Evolutionary conservation across 441 rosid genomes (phyloP).

Genomic region (Gossypium gossypioides): DNA sequence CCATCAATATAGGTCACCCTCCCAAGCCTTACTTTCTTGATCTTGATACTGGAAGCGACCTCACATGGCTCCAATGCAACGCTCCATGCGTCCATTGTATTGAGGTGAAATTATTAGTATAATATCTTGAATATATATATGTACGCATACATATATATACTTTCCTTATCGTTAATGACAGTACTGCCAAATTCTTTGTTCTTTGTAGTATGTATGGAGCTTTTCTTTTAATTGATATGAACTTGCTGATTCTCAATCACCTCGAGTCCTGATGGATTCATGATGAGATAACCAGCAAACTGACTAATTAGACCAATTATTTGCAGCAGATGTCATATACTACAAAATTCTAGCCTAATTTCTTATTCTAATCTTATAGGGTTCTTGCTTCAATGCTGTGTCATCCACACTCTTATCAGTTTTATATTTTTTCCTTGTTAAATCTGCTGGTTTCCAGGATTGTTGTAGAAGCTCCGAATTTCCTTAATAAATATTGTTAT

Average conservation of each 20-base stretch:
- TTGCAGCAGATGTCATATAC: neutral
- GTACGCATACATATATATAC: neutral
- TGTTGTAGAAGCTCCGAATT: neutral
- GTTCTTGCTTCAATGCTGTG: neutral
- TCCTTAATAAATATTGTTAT: neutral
- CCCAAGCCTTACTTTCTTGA: conserved; percentile 79
- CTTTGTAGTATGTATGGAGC: neutral
- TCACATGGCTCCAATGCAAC: conserved; percentile 91
- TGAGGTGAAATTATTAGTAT: conserved; percentile 32
- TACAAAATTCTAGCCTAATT: neutral
- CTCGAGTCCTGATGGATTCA: neutral
- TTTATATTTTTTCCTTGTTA: neutral
- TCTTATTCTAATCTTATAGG: neutral
- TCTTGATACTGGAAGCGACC: conserved; percentile 87
- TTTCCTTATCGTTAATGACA: neutral
- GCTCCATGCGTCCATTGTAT: conserved; percentile 54
- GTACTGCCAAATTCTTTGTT: neutral
- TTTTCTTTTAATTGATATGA: neutral
- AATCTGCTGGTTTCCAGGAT: neutral
- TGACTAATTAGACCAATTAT: neutral
- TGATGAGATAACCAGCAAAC: neutral
- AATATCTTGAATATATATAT: neutral
- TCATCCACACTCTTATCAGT: neutral
- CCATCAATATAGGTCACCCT: conserved; percentile 61
- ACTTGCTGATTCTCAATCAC: neutral